Percentiles rank a stretch among this genome's conserved stretches.
Evolutionary conservation across 164 flowering plant species (phyloP).

Genomic region (Stephania yunnanensis): DNA sequence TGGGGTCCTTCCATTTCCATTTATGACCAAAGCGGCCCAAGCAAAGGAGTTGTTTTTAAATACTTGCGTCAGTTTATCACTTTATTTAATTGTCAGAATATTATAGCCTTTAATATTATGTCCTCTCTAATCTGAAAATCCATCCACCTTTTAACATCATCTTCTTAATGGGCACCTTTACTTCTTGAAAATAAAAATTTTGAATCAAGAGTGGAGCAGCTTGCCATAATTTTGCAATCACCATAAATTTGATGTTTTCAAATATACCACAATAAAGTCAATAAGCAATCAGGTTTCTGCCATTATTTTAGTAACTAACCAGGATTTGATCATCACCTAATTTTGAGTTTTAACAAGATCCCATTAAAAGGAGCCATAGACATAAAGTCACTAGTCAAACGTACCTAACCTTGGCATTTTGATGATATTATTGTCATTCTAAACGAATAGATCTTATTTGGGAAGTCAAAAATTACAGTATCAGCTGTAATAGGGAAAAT

Average conservation of each 20-base stretch:
- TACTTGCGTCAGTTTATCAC: background rate
- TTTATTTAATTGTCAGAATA: background rate
- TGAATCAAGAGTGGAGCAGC: background rate
- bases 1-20: background rate
- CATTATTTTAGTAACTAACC: background rate
- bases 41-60: background rate
- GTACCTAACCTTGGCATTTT: background rate
- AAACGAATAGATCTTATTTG: background rate
- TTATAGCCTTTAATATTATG: background rate
- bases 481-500: background rate
- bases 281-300: background rate
- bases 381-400: background rate
- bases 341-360: background rate
- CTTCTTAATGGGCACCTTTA: background rate
- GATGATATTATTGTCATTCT: background rate
- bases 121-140: background rate
- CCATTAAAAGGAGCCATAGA: background rate
- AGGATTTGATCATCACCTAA: background rate
- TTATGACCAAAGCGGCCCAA: background rate
- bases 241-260: background rate
- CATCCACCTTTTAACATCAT: background rate
- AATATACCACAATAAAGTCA: background rate
- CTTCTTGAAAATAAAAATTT: background rate
- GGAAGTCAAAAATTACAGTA: background rate
- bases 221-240: background rate